Evolutionary conservation across 495 filamentous ascomycete species (phyloP), one percentile per base, ranked within the genome.

Genomic region (Hyaloscypha finlandica): DNA sequence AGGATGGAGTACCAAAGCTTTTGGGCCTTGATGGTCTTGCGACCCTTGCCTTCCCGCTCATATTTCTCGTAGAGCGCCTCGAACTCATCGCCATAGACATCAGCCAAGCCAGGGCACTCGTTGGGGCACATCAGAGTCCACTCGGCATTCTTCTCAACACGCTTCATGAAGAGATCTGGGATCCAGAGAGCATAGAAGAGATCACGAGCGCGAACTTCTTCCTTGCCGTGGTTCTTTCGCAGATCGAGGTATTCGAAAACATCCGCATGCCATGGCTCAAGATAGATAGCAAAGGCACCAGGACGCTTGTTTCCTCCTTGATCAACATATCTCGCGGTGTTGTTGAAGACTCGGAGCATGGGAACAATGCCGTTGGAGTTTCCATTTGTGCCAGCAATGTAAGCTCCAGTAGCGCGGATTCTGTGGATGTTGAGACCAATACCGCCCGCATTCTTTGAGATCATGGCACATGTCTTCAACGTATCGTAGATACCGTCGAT

Each of bases 401-500:
- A 98, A 11, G 95, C 96, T 48, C 94, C 93, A 58, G 96, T 97
- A 53, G 95, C 91, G 75, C 95, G 93, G 70, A 99, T 99, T 68
- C 92, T 87, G 81, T 99, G 95, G 52, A 95, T 88, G 74, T 97
- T 97, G 54, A 99, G 81, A 67, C 95, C 95, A 74, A 99, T 97
- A 75, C 95, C 95, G 76, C 95, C 95, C 67, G 95, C 95, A 79
- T 90, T 97, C 88, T 99, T 99, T 68, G 95, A 98, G 76, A 99
- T 99, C 92, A 98, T 92, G 55, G 95, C 95, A 81, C 95, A 99
- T 11, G 93, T 97, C 88, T 99, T 99, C 71, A 99, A 82, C 22
- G 96, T 99, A 71, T 99, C 95, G 75, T 99, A 99, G 77, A 99
- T 99, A 73, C 95, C 95, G 70, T 99, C 95, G 76, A 99, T 99